A percentile compares a stretch with the other conserved stretches of the same genome.
These are phyloP conservation scores for Pichia sp. DNA, from an alignment of 1,139 yeast genomes.

Conservation along the genomic window DNA sequence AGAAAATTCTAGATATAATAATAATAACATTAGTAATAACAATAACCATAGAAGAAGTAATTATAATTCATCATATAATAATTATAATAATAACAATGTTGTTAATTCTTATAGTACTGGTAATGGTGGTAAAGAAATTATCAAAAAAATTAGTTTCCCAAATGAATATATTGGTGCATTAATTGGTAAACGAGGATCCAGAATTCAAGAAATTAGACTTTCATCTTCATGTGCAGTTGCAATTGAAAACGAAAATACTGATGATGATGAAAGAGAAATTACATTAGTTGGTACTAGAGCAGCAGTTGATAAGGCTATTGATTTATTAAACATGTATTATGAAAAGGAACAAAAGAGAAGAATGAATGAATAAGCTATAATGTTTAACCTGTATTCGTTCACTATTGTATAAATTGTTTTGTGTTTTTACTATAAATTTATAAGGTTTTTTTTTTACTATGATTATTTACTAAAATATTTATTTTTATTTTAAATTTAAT, in stretches of 20 bases:
- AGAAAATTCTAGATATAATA: conserved; percentile 20
- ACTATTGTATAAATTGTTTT: too few species aligned
- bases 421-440: too few species aligned
- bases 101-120: conserved; percentile 1
- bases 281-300: conserved; percentile 63
- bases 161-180: conserved; percentile 86
- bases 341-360: conserved; percentile 76
- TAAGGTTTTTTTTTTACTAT: too few species aligned
- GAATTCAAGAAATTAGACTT: conserved; percentile 82
- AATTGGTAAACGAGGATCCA: conserved; percentile 74
- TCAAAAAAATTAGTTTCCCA: conserved; percentile 54
- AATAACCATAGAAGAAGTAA: conserved; percentile 6
- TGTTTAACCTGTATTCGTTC: too few species aligned
- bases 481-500: too few species aligned
- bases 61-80: background rate
- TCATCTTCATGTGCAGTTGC: conserved; percentile 76
- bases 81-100: background rate
- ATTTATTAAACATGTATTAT: conserved; percentile 63
- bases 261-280: conserved; percentile 63
- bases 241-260: conserved; percentile 49
- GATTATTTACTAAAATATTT: too few species aligned
- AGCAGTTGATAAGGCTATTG: conserved; percentile 65
- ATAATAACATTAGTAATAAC: conserved; percentile 7
- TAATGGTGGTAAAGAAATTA: conserved; percentile 28
- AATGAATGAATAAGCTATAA: conserved; percentile 11